phyloP scores from a whole-genome alignment of 2,329 filamentous ascomycete genomes.

The Aspergillus uvarum region DNA sequence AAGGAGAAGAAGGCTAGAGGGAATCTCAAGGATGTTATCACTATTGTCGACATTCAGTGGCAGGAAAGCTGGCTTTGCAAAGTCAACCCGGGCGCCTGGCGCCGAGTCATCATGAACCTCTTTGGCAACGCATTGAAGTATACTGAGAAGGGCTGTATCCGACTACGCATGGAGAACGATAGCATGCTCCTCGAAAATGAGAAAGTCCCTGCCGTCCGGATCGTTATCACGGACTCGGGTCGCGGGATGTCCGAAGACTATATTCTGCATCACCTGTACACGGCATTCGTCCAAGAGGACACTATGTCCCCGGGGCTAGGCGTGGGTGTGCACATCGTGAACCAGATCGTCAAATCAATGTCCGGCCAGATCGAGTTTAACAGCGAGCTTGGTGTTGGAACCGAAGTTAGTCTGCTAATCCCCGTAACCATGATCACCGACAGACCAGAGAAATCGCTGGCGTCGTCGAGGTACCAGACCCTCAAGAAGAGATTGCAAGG shows the following conservation, averaged over 20 bases:
- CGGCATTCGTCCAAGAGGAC: slow-evolving; percentile 61
- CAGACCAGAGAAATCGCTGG: not conserved
- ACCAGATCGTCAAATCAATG: slow-evolving; percentile 33
- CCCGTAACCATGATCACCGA: slow-evolving; percentile 8
- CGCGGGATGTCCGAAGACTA: slow-evolving; percentile 31
- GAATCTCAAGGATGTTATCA: slow-evolving; percentile 1
- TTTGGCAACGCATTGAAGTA: slow-evolving; percentile 16
- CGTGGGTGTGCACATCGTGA: slow-evolving; percentile 60
- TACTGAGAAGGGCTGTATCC: slow-evolving; percentile 10
- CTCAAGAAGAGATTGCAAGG: slow-evolving; percentile 15
- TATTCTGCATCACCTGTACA: slow-evolving; percentile 44
- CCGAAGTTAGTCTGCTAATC: slow-evolving; percentile 20
- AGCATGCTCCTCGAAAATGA: not conserved
- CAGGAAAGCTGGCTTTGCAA: slow-evolving; percentile 11
- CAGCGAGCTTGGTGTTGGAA: slow-evolving; percentile 26
- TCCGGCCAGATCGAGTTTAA: slow-evolving; percentile 25
- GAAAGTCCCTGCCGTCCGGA: slow-evolving; percentile 12
- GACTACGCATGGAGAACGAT: slow-evolving; percentile 21
- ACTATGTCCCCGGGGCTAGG: slow-evolving; percentile 56
- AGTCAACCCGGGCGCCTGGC: slow-evolving; percentile 11
- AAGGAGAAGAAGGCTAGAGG: not conserved
- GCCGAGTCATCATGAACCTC: slow-evolving; percentile 14
- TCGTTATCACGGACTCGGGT: slow-evolving; percentile 28
- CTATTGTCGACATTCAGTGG: slow-evolving; percentile 10
- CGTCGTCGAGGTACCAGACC: not conserved